These are phyloP conservation scores for Geranium incanum DNA, from an alignment of 441 rosid genomes.

Conservation along the genomic window DNA sequence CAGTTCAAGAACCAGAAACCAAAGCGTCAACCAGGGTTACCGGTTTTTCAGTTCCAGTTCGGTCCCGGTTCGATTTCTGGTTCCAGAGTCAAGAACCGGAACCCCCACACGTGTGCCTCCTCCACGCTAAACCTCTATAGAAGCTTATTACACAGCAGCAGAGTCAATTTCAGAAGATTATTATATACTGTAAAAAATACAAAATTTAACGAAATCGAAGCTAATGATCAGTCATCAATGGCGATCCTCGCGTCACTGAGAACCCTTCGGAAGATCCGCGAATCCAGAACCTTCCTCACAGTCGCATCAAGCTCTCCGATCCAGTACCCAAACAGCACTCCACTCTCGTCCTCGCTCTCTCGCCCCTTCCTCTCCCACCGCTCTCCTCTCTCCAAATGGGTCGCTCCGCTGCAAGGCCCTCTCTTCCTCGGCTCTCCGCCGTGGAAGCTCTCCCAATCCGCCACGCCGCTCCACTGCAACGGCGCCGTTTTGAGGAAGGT, in stretches of 20 bases:
- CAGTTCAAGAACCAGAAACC: no score
- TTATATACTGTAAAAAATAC: background rate
- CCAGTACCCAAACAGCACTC: constrained; percentile 22
- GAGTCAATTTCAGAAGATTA: background rate
- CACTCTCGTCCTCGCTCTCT: constrained; percentile 20
- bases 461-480: constrained; percentile 53
- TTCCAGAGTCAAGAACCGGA: background rate
- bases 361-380: constrained; percentile 19
- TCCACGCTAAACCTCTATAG: background rate
- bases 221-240: constrained; percentile 34
- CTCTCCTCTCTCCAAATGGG: constrained; percentile 46
- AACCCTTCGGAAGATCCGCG: constrained; percentile 19
- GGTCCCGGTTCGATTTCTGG: no score
- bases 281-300: constrained; percentile 39
- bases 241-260: constrained; percentile 43
- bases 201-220: background rate
- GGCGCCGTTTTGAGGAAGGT: constrained; percentile 45
- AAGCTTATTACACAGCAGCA: background rate
- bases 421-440: constrained; percentile 68
- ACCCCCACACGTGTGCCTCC: background rate
- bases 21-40: no score
- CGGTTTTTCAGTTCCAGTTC: no score
- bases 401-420: constrained; percentile 56
- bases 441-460: constrained; percentile 76
- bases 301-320: constrained; percentile 20